Conservation (phyloP, 805 yeast species). For the Pichia rugopelliculosa region DNA sequence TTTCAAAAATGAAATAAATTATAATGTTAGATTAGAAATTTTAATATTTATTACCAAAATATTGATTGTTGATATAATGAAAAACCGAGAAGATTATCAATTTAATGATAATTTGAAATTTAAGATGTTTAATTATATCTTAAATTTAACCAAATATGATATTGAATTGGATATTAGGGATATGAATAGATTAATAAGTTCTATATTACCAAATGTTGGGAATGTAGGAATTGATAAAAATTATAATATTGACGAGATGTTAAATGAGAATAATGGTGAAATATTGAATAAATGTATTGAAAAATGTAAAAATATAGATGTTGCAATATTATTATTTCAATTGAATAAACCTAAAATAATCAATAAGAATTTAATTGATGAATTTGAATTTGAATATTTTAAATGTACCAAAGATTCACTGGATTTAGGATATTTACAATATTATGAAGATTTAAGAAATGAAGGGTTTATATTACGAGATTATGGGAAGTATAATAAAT, state of each 20-base stretch:
- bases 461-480: conserved; percentile 34
- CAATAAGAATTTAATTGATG: neutral
- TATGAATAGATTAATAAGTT: conserved; percentile 65
- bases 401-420: neutral
- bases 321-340: conserved; percentile 26
- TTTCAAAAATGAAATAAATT: conserved; percentile 46
- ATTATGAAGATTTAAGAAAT: conserved; percentile 23
- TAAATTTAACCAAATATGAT: conserved; percentile 69
- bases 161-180: conserved; percentile 72
- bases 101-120: conserved; percentile 28
- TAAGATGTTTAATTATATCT: conserved; percentile 52
- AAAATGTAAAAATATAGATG: conserved; percentile 23
- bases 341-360: conserved; percentile 21
- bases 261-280: conserved; percentile 5
- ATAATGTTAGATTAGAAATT: conserved; percentile 58
- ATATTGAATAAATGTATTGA: conserved; percentile 10
- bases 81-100: conserved; percentile 25
- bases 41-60: conserved; percentile 70
- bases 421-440: conserved; percentile 20
- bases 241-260: conserved; percentile 15
- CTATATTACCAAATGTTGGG: conserved; percentile 42
- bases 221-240: conserved; percentile 21
- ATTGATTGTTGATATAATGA: conserved; percentile 46
- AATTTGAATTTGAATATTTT: neutral
- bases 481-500: conserved; percentile 27